Evolutionary conservation across 306 rosid species (phyloP), one percentile per base, ranked within the genome.

Genomic region (peach (Prunus persica)): DNA sequence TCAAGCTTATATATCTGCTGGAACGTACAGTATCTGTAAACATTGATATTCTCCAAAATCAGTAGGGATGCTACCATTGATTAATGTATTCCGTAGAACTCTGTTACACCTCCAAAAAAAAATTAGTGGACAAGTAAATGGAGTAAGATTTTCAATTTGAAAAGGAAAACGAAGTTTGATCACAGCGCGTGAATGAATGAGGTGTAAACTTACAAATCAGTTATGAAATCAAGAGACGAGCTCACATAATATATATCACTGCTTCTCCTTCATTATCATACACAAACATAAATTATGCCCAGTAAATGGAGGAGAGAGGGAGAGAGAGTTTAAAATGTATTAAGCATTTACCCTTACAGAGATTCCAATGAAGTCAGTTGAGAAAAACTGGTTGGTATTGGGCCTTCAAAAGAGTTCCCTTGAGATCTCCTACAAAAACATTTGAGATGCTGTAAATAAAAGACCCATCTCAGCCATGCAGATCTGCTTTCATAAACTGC

Each of bases 171-270:
- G 10, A 49, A 10, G 18, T 10, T 52, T 4, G 49, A 61, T 20
- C 1, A 12, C 13, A 32, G 25, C 28, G 11, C 7, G 2, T 65
- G 69, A 32, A 3, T 12, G 2, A 45, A 43, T 3, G 8, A 64
- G 65, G 46, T 71, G 14, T 58, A 60, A 19, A 57, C 85, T 77
- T 82, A 82, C 85, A 82, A 34, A 4, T 69, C 49, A 8, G 56
- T 30, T 2, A 72, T 30, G 58, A 82, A 82, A 24, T 65, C 67
- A 58, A 82, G 67, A 82, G 71, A 51, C 15, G 85, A 82, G 78
- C 78, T 82, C 67, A 24, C 85, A 15, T 67, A 56, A 64, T 72
- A 82, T 38, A 82, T 76, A 28, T 82, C 85, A 72, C 85, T 66
- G 30, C 77, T 82, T 41, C 75, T 43, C 69, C 85, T 82, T n/a